Evolutionary conservation across 768 basidiomycete species (phyloP).

Genomic region (Xerocomellus intermedius): DNA sequence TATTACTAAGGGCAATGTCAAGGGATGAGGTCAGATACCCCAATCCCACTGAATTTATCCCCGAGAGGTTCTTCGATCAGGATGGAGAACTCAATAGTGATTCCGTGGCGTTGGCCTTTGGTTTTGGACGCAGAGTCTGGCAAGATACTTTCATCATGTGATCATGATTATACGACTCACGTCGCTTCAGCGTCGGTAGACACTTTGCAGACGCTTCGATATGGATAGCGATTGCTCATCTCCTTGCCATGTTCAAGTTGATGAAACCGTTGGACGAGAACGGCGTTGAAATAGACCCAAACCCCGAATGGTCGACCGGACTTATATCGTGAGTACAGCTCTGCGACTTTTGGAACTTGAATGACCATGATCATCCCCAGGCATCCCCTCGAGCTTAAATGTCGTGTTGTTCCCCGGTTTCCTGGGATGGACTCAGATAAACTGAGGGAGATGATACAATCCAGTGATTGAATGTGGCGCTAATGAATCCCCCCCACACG

Average conservation of each 20-base stretch:
- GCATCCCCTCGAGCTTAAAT: slow-evolving; percentile 30
- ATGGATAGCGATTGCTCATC: slow-evolving; percentile 32
- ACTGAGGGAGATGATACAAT: slow-evolving; percentile 14
- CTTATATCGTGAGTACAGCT: slow-evolving; percentile 25
- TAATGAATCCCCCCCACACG: background rate
- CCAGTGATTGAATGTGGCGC: slow-evolving; percentile 8
- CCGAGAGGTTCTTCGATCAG: slow-evolving; percentile 28
- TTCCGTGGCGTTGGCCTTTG: slow-evolving; percentile 23
- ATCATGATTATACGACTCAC: slow-evolving; percentile 1
- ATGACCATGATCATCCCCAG: slow-evolving; percentile 12
- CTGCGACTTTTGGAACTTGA: background rate
- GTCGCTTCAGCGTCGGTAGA: slow-evolving; percentile 22
- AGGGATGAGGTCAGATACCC: slow-evolving; percentile 26
- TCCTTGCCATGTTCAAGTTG: slow-evolving; percentile 31
- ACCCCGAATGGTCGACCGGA: slow-evolving; percentile 29
- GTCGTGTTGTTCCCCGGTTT: slow-evolving; percentile 26
- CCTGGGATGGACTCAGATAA: slow-evolving; percentile 14
- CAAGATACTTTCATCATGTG: background rate
- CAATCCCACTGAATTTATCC: slow-evolving; percentile 26
- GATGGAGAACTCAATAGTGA: slow-evolving; percentile 28
- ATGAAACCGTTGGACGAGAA: slow-evolving; percentile 27
- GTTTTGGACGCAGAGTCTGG: slow-evolving; percentile 33
- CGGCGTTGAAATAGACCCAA: slow-evolving; percentile 25
- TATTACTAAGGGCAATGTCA: slow-evolving; percentile 29
- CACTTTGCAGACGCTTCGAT: slow-evolving; percentile 33